These are phyloP conservation scores for Trypanosoma mega DNA, from an alignment of 208 protist genomes.

Conservation along the genomic window DNA sequence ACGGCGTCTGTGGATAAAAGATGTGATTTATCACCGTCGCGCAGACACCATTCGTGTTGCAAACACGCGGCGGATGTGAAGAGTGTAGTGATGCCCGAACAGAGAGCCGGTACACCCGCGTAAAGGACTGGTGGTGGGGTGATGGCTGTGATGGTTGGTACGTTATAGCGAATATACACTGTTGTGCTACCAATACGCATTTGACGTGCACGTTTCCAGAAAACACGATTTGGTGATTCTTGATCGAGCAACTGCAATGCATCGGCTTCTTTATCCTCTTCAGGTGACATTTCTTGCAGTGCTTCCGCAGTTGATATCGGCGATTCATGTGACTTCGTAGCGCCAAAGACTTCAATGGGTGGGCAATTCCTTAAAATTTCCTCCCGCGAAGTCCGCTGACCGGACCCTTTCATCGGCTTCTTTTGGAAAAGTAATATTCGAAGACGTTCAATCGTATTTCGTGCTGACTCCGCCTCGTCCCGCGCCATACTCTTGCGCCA, in stretches of 20 bases:
- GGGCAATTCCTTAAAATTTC: constrained; percentile 54
- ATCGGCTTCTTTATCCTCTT: neutral
- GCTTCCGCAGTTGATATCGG: constrained; percentile 11
- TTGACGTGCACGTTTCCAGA: constrained; percentile 51
- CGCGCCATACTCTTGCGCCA: constrained; percentile 76
- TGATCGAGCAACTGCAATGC: constrained; percentile 41
- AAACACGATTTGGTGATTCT: constrained; percentile 46
- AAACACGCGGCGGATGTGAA: constrained; percentile 44
- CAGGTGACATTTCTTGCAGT: neutral
- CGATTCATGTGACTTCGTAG: constrained; percentile 7
- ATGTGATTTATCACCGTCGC: constrained; percentile 9
- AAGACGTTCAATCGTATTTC: constrained; percentile 75
- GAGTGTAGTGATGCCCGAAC: constrained; percentile 51
- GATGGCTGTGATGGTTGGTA: constrained; percentile 73
- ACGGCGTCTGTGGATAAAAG: constrained; percentile 45
- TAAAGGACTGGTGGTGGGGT: constrained; percentile 47
- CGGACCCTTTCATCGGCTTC: constrained; percentile 20
- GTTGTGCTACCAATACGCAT: constrained; percentile 43
- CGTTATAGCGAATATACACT: constrained; percentile 68
- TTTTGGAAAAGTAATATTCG: constrained; percentile 60
- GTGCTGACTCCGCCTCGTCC: constrained; percentile 48
- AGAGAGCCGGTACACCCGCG: constrained; percentile 74
- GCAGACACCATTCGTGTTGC: constrained; percentile 72
- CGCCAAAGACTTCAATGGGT: constrained; percentile 46
- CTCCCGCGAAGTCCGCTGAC: constrained; percentile 34